Evolutionary conservation across 1,139 yeast species (phyloP).

Genomic region (Yamadazyma oceani): DNA sequence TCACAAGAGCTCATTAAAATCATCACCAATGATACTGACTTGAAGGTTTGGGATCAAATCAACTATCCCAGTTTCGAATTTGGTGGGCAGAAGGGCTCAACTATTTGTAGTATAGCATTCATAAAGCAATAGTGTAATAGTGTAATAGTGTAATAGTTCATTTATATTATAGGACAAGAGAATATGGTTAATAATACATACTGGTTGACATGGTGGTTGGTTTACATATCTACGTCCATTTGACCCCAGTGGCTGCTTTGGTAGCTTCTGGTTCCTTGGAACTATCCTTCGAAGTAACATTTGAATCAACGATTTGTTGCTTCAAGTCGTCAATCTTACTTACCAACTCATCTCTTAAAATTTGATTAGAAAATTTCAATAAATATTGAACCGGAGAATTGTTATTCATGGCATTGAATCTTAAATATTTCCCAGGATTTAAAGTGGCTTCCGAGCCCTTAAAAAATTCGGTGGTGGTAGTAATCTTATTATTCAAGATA

Average conservation of each 20-base stretch:
- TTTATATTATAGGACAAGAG: background rate
- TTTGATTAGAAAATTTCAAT: conserved; percentile 64
- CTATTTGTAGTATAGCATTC: conserved; percentile 87
- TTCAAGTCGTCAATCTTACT: conserved; percentile 49
- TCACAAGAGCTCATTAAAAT: conserved; percentile 65
- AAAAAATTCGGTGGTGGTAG: conserved; percentile 54
- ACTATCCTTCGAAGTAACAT: background rate
- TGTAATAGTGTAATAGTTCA: too few relatives aligned
- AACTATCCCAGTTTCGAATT: conserved; percentile 80
- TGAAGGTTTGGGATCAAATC: conserved; percentile 61
- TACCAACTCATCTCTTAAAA: conserved; percentile 58
- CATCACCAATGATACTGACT: conserved; percentile 39
- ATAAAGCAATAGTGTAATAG: conserved; percentile 26
- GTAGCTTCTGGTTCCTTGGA: conserved; percentile 1
- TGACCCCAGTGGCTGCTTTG: conserved; percentile 4
- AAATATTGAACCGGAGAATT: conserved; percentile 81
- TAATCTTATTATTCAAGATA: conserved; percentile 72
- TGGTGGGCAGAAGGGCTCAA: conserved; percentile 85
- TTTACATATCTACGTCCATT: background rate
- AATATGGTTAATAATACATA: background rate
- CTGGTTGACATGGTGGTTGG: background rate
- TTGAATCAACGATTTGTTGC: conserved; percentile 10
- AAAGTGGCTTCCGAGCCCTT: conserved; percentile 87
- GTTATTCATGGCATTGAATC: conserved; percentile 53
- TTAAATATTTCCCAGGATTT: conserved; percentile 72